Evolutionary conservation across 192 early-diverging fungal species (phyloP), one percentile per base, ranked within the genome.

Genomic region (Tieghemiomyces parasiticus): DNA sequence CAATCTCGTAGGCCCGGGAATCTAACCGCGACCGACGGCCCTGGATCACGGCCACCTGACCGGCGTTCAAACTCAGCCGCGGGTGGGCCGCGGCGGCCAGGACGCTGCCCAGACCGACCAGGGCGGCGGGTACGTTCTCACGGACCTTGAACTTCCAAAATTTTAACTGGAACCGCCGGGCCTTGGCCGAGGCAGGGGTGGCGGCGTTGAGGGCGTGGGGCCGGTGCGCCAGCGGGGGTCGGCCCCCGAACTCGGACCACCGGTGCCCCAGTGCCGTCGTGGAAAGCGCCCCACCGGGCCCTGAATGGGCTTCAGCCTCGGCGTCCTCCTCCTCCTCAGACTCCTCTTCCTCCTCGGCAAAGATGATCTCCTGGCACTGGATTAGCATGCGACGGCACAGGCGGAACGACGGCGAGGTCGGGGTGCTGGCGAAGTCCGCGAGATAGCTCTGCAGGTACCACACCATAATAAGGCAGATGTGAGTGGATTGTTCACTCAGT

Each of bases 381-480:
- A 89, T 87, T 65, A 90, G 83, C 20, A 95, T 70, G 51, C 92
- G 81, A 71, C 89, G 86, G 61, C 87, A 89, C 44, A 86, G 71
- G 53, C 80, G 82, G 62, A 83, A 95, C n/a, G 84, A 74, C 1
- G 77, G 79, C 13, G 84, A 79, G 33, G 72, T 76, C 25, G 84
- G 86, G 49, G 78, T 79, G 25, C 74, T 62, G 19, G 80, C 77
- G 35, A 87, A 63, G 67, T 94, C 91, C 20, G 79, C 79, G 26
- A 91, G 65, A 65, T 94, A 92, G 2, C 91, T 81, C 76, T 95
- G 89, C 31, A 97, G 64, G 60, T 90, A 91, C 95, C 95, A 97
- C 34, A 93, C 69, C 26, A 88, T 85, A 70, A 93, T 65, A 52
- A 94, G 80, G 19, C 91, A 92, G 60, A 90, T 83, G 61, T 97